A percentile compares a stretch with the other conserved stretches of the same genome.
phyloP scores from a whole-genome alignment of 805 yeast species.

The Starmera dryadoides region DNA sequence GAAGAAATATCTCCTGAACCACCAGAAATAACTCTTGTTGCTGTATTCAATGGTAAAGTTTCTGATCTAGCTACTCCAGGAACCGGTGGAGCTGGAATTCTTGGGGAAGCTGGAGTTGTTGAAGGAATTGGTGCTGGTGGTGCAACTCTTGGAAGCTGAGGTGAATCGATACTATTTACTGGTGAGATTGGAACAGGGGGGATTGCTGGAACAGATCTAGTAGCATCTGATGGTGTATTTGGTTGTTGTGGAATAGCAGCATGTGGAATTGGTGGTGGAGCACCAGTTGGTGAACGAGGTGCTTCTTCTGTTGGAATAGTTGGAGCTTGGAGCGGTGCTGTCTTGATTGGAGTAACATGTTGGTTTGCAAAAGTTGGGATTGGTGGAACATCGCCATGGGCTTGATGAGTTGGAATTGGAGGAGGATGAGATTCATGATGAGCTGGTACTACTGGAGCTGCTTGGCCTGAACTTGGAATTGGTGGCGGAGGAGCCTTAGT shows the following conservation, averaged over 20 bases:
- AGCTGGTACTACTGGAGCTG: constrained; percentile 17
- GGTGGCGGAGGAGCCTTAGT: constrained; percentile 7
- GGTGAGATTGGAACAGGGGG: constrained; percentile 8
- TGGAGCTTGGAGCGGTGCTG: constrained; percentile 18
- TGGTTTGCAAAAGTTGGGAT: constrained; percentile 3
- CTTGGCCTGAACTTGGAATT: constrained; percentile 3
- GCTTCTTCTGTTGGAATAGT: constrained; percentile 14
- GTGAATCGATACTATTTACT: not conserved
- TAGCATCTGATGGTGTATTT: too few species aligned
- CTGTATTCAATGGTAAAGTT: constrained; percentile 4
- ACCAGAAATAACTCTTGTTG: not conserved
- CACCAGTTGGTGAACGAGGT: constrained; percentile 11
- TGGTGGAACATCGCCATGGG: constrained; percentile 3
- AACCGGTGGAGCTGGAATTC: not conserved
- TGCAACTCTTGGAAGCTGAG: constrained; percentile 14
- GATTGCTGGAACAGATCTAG: constrained; percentile 15
- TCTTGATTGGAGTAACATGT: not conserved
- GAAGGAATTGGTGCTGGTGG: constrained; percentile 16
- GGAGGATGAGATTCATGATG: not conserved
- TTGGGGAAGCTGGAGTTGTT: not conserved
- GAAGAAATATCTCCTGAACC: not conserved
- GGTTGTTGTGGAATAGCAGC: constrained; percentile 4
- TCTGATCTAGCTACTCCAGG: constrained; percentile 5
- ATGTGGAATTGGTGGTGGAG: constrained; percentile 12
- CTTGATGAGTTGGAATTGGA: too few species aligned